Conservation (phyloP, 208 protist species). For the Leishmania major region DNA sequence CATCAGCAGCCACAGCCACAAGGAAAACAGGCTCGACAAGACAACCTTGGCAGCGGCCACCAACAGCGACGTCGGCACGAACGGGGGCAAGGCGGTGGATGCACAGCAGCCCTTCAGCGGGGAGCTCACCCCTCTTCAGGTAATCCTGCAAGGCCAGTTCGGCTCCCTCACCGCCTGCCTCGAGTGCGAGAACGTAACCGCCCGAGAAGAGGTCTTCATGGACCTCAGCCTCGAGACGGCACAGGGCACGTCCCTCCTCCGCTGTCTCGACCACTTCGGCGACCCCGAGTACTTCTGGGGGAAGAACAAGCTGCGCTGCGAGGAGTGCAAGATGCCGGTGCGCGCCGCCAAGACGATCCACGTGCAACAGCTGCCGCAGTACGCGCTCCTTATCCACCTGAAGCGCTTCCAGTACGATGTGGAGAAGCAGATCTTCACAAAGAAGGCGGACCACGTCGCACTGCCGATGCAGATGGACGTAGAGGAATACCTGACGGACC, state of each 20-base stretch:
- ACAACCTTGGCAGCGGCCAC: not conserved
- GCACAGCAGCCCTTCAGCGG: conserved; percentile 10
- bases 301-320: conserved; percentile 86
- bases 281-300: conserved; percentile 79
- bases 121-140: conserved; percentile 61
- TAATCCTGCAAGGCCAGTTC: conserved; percentile 79
- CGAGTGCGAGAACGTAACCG: conserved; percentile 68
- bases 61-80: not conserved
- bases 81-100: not conserved
- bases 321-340: conserved; percentile 61
- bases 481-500: conserved; percentile 69
- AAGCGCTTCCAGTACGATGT: conserved; percentile 93
- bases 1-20: conserved; percentile 17
- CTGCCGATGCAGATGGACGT: conserved; percentile 89
- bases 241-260: conserved; percentile 80
- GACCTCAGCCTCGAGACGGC: conserved; percentile 83
- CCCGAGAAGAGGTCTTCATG: conserved; percentile 76
- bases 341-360: conserved; percentile 82
- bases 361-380: conserved; percentile 85
- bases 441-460: conserved; percentile 86
- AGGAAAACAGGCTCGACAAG: conserved; percentile 17
- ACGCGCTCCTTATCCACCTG: conserved; percentile 88
- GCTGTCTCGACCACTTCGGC: conserved; percentile 78
- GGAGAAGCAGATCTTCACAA: conserved; percentile 62
- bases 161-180: conserved; percentile 76